Evolutionary conservation across 2,329 filamentous ascomycete genomes (phyloP).

Genomic region (Fusarium sp.): DNA sequence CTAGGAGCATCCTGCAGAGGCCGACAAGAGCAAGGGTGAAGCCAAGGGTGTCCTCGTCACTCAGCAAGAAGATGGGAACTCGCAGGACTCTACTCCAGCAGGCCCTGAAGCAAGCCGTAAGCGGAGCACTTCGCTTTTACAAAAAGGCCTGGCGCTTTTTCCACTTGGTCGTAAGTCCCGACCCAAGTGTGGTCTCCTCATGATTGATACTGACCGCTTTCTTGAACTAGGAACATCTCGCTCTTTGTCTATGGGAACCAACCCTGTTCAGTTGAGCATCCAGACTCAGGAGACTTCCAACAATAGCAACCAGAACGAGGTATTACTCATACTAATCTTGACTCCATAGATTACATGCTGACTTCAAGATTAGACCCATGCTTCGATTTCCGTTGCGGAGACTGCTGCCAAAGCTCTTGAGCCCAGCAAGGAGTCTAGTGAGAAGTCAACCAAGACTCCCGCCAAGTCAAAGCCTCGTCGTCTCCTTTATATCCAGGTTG

Average conservation of each 20-base stretch:
- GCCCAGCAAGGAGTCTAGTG: neutral
- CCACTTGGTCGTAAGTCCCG: constrained; percentile 18
- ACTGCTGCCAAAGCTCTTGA: neutral
- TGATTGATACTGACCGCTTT: neutral
- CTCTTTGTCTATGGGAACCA: constrained; percentile 21
- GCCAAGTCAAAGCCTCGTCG: neutral
- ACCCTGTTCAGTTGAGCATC: neutral
- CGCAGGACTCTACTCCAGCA: constrained; percentile 9
- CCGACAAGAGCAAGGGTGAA: neutral
- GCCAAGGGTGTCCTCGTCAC: constrained; percentile 2
- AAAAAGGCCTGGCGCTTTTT: neutral
- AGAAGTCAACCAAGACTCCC: neutral
- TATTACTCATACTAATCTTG: neutral
- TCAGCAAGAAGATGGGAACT: constrained; percentile 4
- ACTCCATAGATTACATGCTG: neutral
- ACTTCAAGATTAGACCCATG: neutral
- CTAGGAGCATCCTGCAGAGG: constrained; percentile 2
- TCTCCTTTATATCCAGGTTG: constrained; percentile 74
- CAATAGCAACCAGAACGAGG: neutral
- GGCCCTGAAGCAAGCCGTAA: neutral
- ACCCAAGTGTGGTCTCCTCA: fast-evolving
- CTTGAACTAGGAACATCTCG: constrained; percentile 6
- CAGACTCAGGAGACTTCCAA: neutral
- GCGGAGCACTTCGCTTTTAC: neutral
- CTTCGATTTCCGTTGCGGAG: neutral